Evolutionary conservation across 2,329 filamentous ascomycete species (phyloP), one percentile per base, ranked within the genome.

Genomic region (Triangularia verruculosa): DNA sequence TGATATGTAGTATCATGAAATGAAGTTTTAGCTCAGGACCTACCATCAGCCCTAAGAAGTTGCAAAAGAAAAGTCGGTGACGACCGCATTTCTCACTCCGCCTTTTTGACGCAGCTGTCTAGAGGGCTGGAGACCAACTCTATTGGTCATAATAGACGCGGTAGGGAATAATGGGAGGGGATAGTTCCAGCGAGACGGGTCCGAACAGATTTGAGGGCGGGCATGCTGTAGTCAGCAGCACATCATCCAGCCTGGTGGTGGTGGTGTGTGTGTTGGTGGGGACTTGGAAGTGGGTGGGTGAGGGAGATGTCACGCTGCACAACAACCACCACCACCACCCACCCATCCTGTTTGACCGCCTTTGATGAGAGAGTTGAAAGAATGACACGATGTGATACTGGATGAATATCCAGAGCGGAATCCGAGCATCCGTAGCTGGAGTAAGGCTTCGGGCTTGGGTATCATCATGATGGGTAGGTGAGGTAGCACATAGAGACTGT

Each of bases 121-220:
- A 47, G n/a, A 47, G 24, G 28, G 11, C 27, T 17, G 34, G 2
- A 24, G 6, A 39, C 3, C 11, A 9, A 17, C 15, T 51, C 25
- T 51, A 65, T 65, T 67, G 63, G 65, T 39, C 51, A 12, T 22
- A 2, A 65, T 61, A 67, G 65, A 57, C 65, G 65, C 65, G 32
- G 34, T 55, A 57, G 34, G 47, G 53, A 13, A 15, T 8, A 28
- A 25, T 22, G 24, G 28, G 47, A 43, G 43, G 58, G 47, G 11
- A 1, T 24, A 54, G 28, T 57, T 24, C 53, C 59, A 62, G 30
- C 47, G 12, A 22, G 43, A 64, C 52, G 65, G 61, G 58, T 63
- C 27, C n/a, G 34, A 43, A 15, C 24, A 20, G 7, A 43, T n/a
- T 17, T 34, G 15, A 43, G 60, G 22, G 39, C 7, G 24, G 4